phyloP scores from a whole-genome alignment of 306 rosid species.

The Dalbergia oliveri region DNA sequence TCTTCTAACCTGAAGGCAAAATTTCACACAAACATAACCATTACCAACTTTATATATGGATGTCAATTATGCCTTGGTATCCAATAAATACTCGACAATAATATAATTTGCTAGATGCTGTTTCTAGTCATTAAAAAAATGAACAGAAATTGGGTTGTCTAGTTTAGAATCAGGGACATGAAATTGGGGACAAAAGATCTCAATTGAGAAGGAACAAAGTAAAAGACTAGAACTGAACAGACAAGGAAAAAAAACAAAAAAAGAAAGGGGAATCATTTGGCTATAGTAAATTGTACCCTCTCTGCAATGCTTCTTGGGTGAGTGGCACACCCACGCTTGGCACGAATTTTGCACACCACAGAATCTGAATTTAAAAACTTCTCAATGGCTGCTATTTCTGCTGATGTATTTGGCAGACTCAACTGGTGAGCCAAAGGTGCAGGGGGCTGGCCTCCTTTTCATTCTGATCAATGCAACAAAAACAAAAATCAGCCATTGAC shows the following conservation, averaged over 20 bases:
- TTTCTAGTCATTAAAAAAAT: conserved; percentile 19
- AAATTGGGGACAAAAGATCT: not conserved
- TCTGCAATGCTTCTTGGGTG: conserved; percentile 68
- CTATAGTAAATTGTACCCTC: conserved; percentile 64
- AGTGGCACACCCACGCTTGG: conserved; percentile 61
- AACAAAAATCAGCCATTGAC: not conserved
- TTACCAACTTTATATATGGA: not conserved
- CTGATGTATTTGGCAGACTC: conserved; percentile 56
- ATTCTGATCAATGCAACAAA: conserved; percentile 58
- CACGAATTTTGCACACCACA: conserved; percentile 59
- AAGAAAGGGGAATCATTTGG: conserved; percentile 5
- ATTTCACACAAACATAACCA: conserved; percentile 14
- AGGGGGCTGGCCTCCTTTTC: conserved; percentile 65
- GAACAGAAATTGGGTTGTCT: not conserved
- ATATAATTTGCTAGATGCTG: not conserved
- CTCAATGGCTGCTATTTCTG: conserved; percentile 57
- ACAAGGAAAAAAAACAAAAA: not conserved
- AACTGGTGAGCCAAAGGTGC: conserved; percentile 65
- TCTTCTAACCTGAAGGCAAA: conserved; percentile 80
- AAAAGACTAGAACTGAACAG: not conserved
- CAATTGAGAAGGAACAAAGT: no score
- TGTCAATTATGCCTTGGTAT: conserved; percentile 10
- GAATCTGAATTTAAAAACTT: conserved; percentile 60
- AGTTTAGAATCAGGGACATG: conserved; percentile 17
- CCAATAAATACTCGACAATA: not conserved